phyloP scores from a whole-genome alignment of 805 yeast genomes.

The Ogataea thermomethanolica region DNA sequence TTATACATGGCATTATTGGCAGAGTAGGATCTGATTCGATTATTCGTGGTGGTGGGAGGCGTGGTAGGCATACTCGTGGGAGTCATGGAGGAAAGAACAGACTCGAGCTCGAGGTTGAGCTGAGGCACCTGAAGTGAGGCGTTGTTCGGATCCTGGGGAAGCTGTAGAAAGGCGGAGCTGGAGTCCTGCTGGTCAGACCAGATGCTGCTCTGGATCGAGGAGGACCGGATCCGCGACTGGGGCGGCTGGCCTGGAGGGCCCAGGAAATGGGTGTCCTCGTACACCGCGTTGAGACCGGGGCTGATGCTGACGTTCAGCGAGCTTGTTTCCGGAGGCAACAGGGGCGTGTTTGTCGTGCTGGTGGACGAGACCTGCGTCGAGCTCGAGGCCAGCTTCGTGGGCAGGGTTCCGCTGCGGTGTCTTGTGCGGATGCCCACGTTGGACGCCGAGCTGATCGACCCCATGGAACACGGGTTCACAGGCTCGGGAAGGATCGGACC shows the following conservation, averaged over 20 bases:
- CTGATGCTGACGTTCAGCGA: constrained; percentile 20
- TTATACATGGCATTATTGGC: constrained; percentile 34
- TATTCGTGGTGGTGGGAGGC: constrained; percentile 15
- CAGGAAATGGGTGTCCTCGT: constrained; percentile 21
- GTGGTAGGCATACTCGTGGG: constrained; percentile 14
- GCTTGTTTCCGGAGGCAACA: constrained; percentile 16
- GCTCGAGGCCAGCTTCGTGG: constrained; percentile 48
- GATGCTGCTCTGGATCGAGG: constrained; percentile 53
- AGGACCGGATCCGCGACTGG: constrained; percentile 47
- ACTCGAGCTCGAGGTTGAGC: constrained; percentile 26
- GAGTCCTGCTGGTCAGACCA: constrained; percentile 46
- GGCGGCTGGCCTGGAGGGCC: constrained; percentile 13
- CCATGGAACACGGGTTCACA: constrained; percentile 16
- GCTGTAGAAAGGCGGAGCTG: constrained; percentile 18
- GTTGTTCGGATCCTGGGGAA: constrained; percentile 16
- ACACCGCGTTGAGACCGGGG: constrained; percentile 28
- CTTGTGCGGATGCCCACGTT: constrained; percentile 47
- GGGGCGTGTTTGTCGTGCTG: constrained; percentile 19
- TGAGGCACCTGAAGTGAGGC: constrained; percentile 24
- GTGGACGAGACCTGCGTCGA: constrained; percentile 18
- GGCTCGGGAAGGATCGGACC: constrained; percentile 18
- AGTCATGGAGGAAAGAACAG: constrained; percentile 21
- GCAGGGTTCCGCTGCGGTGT: constrained; percentile 77
- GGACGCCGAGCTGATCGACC: constrained; percentile 27
- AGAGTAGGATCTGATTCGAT: constrained; percentile 50